These are phyloP conservation scores for Boletus coccyginus DNA, from an alignment of 768 basidiomycete species.

Conservation along the genomic window DNA sequence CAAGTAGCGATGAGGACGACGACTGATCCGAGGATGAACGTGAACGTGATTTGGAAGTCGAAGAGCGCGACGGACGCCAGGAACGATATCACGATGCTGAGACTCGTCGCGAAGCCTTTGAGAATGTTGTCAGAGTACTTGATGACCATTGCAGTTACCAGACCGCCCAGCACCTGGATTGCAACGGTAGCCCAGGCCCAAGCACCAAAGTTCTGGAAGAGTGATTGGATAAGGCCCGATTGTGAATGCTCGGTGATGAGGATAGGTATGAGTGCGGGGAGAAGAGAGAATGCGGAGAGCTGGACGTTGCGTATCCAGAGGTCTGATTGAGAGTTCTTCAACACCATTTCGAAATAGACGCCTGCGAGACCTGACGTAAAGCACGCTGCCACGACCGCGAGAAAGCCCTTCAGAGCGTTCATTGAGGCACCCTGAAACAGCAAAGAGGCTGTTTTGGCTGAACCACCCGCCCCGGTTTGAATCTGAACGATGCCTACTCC, in stretches of 20 bases:
- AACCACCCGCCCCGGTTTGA: conserved; percentile 43
- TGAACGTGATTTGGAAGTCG: conserved; percentile 80
- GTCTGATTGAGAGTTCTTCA: conserved; percentile 86
- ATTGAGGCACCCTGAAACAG: conserved; percentile 52
- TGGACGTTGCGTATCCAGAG: conserved; percentile 98
- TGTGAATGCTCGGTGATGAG: conserved; percentile 48
- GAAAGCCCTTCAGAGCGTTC: conserved; percentile 81
- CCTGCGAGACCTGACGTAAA: conserved; percentile 95
- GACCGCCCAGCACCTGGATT: conserved; percentile 88
- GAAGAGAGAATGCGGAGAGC: conserved; percentile 88
- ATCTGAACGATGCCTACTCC: conserved; percentile 91
- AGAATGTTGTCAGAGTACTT: conserved; percentile 90
- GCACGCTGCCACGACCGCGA: conserved; percentile 88
- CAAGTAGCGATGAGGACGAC: conserved; percentile 88
- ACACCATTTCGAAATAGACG: conserved; percentile 97
- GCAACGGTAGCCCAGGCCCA: conserved; percentile 92
- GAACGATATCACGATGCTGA: conserved; percentile 95
- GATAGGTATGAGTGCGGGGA: conserved; percentile 83
- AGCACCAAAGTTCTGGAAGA: conserved; percentile 82
- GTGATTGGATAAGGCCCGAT: conserved; percentile 41
- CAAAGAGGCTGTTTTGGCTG: conserved; percentile 28
- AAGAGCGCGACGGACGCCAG: conserved; percentile 88
- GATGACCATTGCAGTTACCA: conserved; percentile 92
- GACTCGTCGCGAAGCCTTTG: conserved; percentile 93
- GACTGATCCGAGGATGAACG: conserved; percentile 80